Evolutionary conservation across 208 protist species (phyloP), one percentile per base, ranked within the genome.

Genomic region (Trypanosoma mega): DNA sequence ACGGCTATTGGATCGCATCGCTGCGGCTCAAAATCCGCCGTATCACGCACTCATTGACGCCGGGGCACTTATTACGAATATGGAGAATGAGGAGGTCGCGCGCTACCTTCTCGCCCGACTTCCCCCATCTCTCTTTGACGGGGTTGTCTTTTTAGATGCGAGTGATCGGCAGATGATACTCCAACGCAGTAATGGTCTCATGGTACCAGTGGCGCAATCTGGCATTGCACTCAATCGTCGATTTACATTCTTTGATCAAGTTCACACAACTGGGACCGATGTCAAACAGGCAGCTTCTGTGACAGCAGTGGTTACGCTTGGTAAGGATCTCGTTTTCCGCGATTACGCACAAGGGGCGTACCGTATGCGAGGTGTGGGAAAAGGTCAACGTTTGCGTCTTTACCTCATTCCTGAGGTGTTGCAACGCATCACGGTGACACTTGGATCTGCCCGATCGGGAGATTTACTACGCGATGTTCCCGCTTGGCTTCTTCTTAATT

Each of bases 261-360:
- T 98, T 14, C 96, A 98, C 76, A 98, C 96, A 29, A 98, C 96
- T 26, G 96, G 96, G 46, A 98, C 97, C 55, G 96, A 98, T 56
- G 94, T 98, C 43, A 89, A 97, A 69, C 95, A 98, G 55, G 77
- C 80, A 0, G 74, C 93, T 23, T 97, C 91, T 27, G 94, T 94
- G 1, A 67, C 69, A 11, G 94, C 96, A 8, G 88, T 97, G 23
- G 71, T 98, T 37, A 98, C 96, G 1, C 56, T 98, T 16, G 95
- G 96, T 46, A 98, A 98, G 74, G 96, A 98, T 70, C 92, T 98
- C 63, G 94, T 92, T 3, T 98, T 97, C 63, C 85, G 96, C 27
- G 96, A 98, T 70, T 98, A 98, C 63, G 94, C 93, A 1, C 93
- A 97, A 58, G 92, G 80, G 11, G 83, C 89, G 44, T 96, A 92